Evolutionary conservation across 768 basidiomycete species (phyloP).

Genomic region (Tulasnella calospora): DNA sequence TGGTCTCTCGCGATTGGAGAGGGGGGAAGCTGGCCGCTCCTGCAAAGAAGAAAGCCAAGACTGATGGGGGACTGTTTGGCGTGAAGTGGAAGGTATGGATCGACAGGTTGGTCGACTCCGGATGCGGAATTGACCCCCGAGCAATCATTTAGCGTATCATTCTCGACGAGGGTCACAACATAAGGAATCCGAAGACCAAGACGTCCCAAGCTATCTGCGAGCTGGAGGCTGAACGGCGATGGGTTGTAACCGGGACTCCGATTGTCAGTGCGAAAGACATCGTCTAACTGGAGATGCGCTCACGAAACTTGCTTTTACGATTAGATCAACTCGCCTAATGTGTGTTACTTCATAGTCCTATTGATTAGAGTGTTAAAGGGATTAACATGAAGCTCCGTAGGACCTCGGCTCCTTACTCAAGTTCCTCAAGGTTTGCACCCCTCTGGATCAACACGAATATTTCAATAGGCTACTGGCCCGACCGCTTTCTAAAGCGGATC

Average conservation of each 20-base stretch:
- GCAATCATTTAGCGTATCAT: slow-evolving; percentile 55
- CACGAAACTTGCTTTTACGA: background rate
- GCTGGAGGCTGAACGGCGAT: slow-evolving; percentile 56
- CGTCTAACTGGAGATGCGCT: background rate
- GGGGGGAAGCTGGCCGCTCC: slow-evolving; percentile 36
- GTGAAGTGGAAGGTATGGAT: slow-evolving; percentile 74
- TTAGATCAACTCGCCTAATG: slow-evolving; percentile 72
- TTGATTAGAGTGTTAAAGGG: background rate
- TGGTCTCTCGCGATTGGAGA: slow-evolving; percentile 53
- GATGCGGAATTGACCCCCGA: background rate
- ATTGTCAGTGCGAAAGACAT: slow-evolving; percentile 55
- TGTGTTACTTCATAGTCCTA: background rate
- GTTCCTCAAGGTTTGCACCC: slow-evolving; percentile 80
- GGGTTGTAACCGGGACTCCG: slow-evolving; percentile 70
- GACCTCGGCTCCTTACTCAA: slow-evolving; percentile 83
- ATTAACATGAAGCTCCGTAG: slow-evolving; percentile 37
- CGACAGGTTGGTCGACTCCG: background rate
- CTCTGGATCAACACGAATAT: slow-evolving; percentile 76
- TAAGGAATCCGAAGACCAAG: slow-evolving; percentile 83
- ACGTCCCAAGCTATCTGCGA: slow-evolving; percentile 65
- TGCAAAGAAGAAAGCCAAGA: slow-evolving; percentile 52
- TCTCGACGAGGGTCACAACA: slow-evolving; percentile 83
- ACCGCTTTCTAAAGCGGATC: slow-evolving; percentile 65
- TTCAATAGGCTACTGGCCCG: slow-evolving; percentile 75
- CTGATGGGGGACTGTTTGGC: slow-evolving; percentile 50